These are phyloP conservation scores for Suhomyces maxii DNA, from an alignment of 1,139 yeast species.

Conservation along the genomic window DNA sequence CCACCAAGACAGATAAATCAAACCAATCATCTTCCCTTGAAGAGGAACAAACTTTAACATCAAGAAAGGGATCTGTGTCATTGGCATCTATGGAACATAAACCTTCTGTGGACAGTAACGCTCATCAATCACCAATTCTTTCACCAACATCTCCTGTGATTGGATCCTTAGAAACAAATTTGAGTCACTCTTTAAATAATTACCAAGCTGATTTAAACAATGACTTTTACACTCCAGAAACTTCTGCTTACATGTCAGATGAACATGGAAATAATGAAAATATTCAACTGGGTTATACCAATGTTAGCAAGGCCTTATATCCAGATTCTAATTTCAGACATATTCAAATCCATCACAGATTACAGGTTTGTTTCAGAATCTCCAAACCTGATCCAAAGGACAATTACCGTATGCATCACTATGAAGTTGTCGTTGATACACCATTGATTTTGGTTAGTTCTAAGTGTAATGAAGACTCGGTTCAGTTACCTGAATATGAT, in stretches of 20 bases:
- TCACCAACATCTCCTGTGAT: slow-evolving; percentile 35
- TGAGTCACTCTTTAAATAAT: slow-evolving; percentile 24
- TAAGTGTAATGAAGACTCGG: slow-evolving; percentile 64
- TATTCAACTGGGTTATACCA: slow-evolving; percentile 40
- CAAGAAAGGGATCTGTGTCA: slow-evolving; percentile 20
- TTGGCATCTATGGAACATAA: slow-evolving; percentile 1
- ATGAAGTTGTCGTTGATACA: slow-evolving; percentile 86
- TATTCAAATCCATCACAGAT: slow-evolving; percentile 69
- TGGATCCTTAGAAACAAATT: slow-evolving; percentile 45
- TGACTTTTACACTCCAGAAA: slow-evolving; percentile 31
- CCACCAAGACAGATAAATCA: slow-evolving; percentile 40
- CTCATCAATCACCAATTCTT: slow-evolving; percentile 5
- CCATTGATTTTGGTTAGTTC: slow-evolving; percentile 75
- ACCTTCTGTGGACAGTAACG: slow-evolving; percentile 1
- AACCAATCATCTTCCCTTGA: slow-evolving; percentile 25
- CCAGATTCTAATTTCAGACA: slow-evolving; percentile 76
- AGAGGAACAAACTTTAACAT: slow-evolving; percentile 22
- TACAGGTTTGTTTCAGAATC: slow-evolving; percentile 77
- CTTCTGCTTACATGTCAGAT: slow-evolving; percentile 31
- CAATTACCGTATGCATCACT: slow-evolving; percentile 66
- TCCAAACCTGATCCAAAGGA: slow-evolving; percentile 64
- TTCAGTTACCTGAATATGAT: slow-evolving; percentile 69
- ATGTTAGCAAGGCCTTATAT: slow-evolving; percentile 42
- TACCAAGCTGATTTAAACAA: neutral
- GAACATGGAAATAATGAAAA: slow-evolving; percentile 24